phyloP scores from a whole-genome alignment of 768 basidiomycete genomes.

The Glaciozyma martinii region DNA sequence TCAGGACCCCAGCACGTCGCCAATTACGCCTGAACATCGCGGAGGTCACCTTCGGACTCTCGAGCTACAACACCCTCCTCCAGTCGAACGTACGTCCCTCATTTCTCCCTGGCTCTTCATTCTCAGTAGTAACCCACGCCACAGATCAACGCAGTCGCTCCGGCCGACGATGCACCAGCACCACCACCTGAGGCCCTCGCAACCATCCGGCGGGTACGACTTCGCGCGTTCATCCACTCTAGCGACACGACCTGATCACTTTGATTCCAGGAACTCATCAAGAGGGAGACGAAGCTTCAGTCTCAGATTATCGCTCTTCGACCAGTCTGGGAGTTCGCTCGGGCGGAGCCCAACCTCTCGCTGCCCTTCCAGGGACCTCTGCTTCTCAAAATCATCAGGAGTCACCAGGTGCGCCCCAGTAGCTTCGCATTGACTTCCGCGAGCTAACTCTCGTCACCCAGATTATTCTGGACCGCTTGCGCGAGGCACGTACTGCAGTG shows the following conservation, averaged over 20 bases:
- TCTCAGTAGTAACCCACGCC: neutral
- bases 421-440: neutral
- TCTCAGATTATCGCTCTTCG: slow-evolving; percentile 20
- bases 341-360: slow-evolving; percentile 18
- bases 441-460: slow-evolving; percentile 4
- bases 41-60: slow-evolving; percentile 21
- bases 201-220: neutral
- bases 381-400: slow-evolving; percentile 20
- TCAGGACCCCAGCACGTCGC: slow-evolving; percentile 26
- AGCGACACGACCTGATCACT: neutral
- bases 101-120: neutral
- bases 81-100: slow-evolving; percentile 12
- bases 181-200: slow-evolving; percentile 22
- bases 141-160: slow-evolving; percentile 25
- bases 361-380: slow-evolving; percentile 15
- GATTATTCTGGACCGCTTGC: slow-evolving; percentile 23
- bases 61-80: slow-evolving; percentile 23
- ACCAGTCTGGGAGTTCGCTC: slow-evolving; percentile 26
- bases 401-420: slow-evolving; percentile 2
- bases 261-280: neutral
- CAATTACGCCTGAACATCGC: slow-evolving; percentile 25
- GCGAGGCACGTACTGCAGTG: slow-evolving; percentile 24
- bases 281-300: slow-evolving; percentile 10
- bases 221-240: neutral
- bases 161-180: slow-evolving; percentile 17